Conservation (phyloP, 1,139 yeast genomes). For the Debaryomyces subglobosus region DNA sequence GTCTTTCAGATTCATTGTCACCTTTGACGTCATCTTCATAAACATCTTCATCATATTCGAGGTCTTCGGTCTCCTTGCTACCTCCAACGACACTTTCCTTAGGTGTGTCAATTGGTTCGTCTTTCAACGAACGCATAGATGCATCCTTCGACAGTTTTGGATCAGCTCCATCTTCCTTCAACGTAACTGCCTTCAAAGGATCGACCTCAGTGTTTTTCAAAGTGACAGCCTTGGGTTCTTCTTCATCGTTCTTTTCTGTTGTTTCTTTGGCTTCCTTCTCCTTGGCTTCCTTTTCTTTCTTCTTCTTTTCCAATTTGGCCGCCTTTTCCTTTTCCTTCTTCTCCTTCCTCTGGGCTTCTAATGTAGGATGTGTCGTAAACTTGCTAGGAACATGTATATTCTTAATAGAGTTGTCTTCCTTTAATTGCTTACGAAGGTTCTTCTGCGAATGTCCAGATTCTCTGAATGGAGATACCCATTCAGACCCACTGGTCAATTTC, state of each 20-base stretch:
- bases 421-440: conserved; percentile 39
- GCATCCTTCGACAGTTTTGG: conserved; percentile 5
- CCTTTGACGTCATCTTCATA: conserved; percentile 12
- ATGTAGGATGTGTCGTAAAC: conserved; percentile 45
- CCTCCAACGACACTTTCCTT: conserved; percentile 13
- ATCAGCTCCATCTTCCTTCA: background rate
- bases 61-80: conserved; percentile 11
- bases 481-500: conserved; percentile 39
- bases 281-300: conserved; percentile 6
- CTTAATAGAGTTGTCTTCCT: conserved; percentile 38
- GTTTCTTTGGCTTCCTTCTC: conserved; percentile 7
- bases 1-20: conserved; percentile 14
- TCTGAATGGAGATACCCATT: conserved; percentile 61
- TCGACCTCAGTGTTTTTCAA: background rate
- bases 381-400: conserved; percentile 45
- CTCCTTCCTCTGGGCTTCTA: conserved; percentile 34
- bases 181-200: background rate
- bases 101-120: conserved; percentile 17
- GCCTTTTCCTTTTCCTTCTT: conserved; percentile 18
- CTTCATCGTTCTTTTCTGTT: background rate
- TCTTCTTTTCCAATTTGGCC: conserved; percentile 14
- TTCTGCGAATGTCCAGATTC: conserved; percentile 24
- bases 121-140: conserved; percentile 14
- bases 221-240: background rate
- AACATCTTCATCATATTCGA: conserved; percentile 11